phyloP scores from a whole-genome alignment of 176 grass and related monocot genomes.

The Paspalum notatum region DNA sequence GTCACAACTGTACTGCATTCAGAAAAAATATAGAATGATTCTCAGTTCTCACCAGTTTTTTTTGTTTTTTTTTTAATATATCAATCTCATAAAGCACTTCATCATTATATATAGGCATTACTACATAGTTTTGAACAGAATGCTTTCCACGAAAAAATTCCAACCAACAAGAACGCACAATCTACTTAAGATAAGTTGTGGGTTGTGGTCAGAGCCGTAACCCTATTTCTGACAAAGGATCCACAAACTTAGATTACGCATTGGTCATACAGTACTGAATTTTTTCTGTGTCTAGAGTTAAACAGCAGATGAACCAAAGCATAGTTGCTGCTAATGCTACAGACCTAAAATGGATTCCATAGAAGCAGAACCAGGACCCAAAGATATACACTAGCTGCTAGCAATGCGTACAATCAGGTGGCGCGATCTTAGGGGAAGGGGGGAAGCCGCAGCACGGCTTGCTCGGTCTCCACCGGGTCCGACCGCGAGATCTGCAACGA shows the following conservation, averaged over 20 bases:
- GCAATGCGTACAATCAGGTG: background rate
- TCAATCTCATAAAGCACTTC: no score
- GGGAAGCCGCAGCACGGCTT: slow-evolving; percentile 70
- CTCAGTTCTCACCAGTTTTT: no score
- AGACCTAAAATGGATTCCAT: background rate
- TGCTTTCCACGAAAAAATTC: background rate
- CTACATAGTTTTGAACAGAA: no score
- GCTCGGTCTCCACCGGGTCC: slow-evolving; percentile 73
- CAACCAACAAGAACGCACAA: background rate
- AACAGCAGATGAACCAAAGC: background rate
- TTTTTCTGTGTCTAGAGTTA: background rate
- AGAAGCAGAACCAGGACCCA: background rate
- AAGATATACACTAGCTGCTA: background rate
- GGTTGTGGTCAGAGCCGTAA: no score
- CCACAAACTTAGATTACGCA: background rate
- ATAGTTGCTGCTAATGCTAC: background rate
- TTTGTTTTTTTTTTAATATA: no score
- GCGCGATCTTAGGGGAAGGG: slow-evolving; percentile 47
- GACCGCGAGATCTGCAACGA: slow-evolving; percentile 76
- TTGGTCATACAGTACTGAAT: background rate
- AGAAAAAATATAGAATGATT: background rate
- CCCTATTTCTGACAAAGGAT: no score
- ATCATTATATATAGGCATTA: no score
- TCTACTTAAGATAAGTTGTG: no score
- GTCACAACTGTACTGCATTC: background rate